A percentile compares a stretch with the other conserved stretches of the same genome.
phyloP scores from a whole-genome alignment of 2,329 filamentous ascomycete species.

The Fusarium penzigii region DNA sequence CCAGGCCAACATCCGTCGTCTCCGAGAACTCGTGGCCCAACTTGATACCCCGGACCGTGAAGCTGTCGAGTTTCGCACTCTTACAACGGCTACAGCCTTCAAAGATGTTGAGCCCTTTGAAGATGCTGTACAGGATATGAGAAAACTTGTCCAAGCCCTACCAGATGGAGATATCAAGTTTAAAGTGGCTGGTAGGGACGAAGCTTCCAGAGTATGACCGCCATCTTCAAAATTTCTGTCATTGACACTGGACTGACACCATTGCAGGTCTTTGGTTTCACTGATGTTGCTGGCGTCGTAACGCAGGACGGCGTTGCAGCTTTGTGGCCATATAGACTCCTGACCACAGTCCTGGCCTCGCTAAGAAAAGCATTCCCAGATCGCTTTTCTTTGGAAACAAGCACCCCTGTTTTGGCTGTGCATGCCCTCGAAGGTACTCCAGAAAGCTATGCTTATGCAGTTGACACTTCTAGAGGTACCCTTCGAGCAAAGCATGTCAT shows the following conservation, averaged over 20 bases:
- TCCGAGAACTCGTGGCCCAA: constrained; percentile 9
- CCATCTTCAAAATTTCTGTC: too few relatives aligned
- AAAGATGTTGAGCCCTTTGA: constrained; percentile 8
- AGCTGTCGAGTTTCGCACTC: constrained; percentile 10
- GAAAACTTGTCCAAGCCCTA: constrained; percentile 5
- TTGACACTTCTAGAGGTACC: constrained; percentile 47
- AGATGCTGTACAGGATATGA: constrained; percentile 1
- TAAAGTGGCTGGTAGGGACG: constrained; percentile 1
- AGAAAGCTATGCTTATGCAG: constrained; percentile 34
- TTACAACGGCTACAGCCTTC: constrained; percentile 10
- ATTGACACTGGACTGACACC: too few relatives aligned
- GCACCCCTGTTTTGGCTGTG: constrained; percentile 33
- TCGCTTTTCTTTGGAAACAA: constrained; percentile 38
- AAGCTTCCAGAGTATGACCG: constrained; percentile 16
- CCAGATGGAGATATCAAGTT: constrained; percentile 13
- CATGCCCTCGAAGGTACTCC: constrained; percentile 16
- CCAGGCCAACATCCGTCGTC: constrained; percentile 15
- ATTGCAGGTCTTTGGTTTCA: constrained; percentile 5
- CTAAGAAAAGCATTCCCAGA: constrained; percentile 33
- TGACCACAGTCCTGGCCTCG: constrained; percentile 41
- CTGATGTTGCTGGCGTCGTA: constrained; percentile 30
- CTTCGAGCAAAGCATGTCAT: constrained; percentile 50
- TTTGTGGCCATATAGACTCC: constrained; percentile 50
- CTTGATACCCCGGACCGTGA: constrained; percentile 3
- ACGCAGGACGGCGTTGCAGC: constrained; percentile 44